A percentile compares a stretch with the other conserved stretches of the same genome.
phyloP scores from a whole-genome alignment of 1,284 basidiomycete genomes.

The Trametes hirsuta region DNA sequence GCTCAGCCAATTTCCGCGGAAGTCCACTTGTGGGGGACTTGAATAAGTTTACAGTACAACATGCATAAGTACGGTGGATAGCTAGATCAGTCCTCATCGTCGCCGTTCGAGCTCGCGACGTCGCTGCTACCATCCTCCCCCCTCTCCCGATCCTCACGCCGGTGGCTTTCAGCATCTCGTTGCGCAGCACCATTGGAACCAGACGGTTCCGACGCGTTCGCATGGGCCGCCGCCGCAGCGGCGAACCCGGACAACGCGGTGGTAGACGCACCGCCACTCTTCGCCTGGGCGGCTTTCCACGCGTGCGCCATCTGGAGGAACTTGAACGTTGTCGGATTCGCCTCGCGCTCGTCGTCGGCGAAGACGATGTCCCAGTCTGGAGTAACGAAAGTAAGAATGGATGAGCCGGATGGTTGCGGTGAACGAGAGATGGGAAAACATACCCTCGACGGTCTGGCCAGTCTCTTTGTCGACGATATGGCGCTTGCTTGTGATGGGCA shows the following conservation, averaged over 20 bases:
- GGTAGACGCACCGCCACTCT: conserved; percentile 29
- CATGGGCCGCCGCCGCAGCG: conserved; percentile 14
- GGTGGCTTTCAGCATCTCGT: background rate
- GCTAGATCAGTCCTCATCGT: conserved; percentile 20
- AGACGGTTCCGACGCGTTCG: background rate
- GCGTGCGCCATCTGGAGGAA: conserved; percentile 93
- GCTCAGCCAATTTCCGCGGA: no score
- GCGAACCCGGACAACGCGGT: conserved; percentile 29
- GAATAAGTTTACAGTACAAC: background rate
- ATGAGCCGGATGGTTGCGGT: conserved; percentile 40
- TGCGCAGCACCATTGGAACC: background rate
- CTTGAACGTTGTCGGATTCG: conserved; percentile 91
- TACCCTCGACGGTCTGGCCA: conserved; percentile 86
- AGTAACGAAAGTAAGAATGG: background rate
- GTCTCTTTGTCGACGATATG: conserved; percentile 83
- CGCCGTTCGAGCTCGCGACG: conserved; percentile 41
- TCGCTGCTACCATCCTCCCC: conserved; percentile 34
- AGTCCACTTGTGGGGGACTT: no score
- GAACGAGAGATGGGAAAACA: conserved; percentile 27
- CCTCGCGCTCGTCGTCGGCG: conserved; percentile 91
- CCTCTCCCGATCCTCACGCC: background rate
- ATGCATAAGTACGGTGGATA: background rate
- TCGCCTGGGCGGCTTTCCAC: conserved; percentile 66
- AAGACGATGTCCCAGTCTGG: conserved; percentile 94
- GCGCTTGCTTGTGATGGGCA: conserved; percentile 89